A percentile compares a stretch with the other conserved stretches of the same genome.
Evolutionary conservation across 176 grass and related monocot species (phyloP).

Genomic region (Cenchrus purpureus): DNA sequence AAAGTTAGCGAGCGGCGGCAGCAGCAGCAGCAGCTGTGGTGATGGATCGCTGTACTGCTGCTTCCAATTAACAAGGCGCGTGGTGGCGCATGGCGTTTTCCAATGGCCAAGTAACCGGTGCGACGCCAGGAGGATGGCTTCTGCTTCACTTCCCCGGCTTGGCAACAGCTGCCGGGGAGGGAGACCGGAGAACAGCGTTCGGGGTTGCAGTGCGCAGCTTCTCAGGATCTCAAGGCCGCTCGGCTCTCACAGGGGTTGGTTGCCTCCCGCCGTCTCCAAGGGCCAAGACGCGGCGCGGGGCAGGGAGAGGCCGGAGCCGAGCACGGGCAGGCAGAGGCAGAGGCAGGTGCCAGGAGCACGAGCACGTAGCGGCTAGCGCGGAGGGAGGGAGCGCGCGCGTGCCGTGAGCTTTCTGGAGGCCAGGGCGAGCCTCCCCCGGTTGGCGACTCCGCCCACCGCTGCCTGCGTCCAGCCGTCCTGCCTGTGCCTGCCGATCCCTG

Average conservation of each 20-base stretch:
- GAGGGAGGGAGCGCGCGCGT: background rate
- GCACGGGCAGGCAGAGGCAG: background rate
- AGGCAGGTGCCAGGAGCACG: background rate
- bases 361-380: background rate
- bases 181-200: background rate
- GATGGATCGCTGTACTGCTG: background rate
- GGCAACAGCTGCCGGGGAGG: slow-evolving; percentile 14
- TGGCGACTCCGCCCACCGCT: slow-evolving; percentile 2
- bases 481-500: background rate
- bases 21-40: background rate
- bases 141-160: background rate
- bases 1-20: background rate
- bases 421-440: slow-evolving; percentile 47
- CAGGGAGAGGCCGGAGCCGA: slow-evolving; percentile 5
- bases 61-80: slow-evolving; percentile 35
- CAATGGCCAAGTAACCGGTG: slow-evolving; percentile 58
- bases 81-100: slow-evolving; percentile 68
- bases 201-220: slow-evolving; percentile 19
- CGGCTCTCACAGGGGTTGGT: slow-evolving; percentile 16
- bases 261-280: slow-evolving; percentile 51
- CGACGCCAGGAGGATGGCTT: slow-evolving; percentile 39
- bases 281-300: slow-evolving; percentile 6
- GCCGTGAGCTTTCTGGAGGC: slow-evolving; percentile 40
- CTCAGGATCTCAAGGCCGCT: slow-evolving; percentile 21
- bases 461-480: background rate